phyloP scores from a whole-genome alignment of 805 yeast species.

The Clavispora fructus region DNA sequence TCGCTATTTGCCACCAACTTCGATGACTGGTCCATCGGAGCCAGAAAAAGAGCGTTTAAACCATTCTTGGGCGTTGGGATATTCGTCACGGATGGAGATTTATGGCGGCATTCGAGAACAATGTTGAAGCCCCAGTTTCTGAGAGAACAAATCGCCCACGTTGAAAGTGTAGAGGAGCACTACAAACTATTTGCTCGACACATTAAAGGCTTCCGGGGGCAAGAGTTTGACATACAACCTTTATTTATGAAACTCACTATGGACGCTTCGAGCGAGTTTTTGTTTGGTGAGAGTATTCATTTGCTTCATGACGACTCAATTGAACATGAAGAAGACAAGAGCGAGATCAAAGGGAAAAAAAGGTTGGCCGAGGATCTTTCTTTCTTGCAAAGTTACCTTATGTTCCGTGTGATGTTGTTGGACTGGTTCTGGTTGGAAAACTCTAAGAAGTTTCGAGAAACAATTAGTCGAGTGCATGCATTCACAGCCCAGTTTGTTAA shows the following conservation, averaged over 20 bases:
- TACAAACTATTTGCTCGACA: conserved; percentile 1
- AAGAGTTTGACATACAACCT: conserved; percentile 8
- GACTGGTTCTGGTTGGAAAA: conserved; percentile 7
- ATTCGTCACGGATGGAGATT: conserved; percentile 7
- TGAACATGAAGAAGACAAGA: not conserved
- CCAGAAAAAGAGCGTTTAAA: conserved; percentile 4
- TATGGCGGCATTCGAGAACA: conserved; percentile 7
- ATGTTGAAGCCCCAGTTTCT: conserved; percentile 11
- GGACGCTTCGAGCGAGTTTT: conserved; percentile 38
- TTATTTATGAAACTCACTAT: conserved; percentile 9
- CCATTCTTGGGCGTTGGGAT: conserved; percentile 11
- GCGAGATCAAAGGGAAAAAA: conserved; percentile 1
- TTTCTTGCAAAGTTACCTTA: not conserved
- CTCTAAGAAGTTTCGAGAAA: conserved; percentile 3
- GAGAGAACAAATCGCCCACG: conserved; percentile 10
- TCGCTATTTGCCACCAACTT: conserved; percentile 5
- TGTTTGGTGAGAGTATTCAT: conserved; percentile 30
- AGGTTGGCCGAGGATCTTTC: conserved; percentile 4
- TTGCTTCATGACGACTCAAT: conserved; percentile 3
- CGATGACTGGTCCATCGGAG: conserved; percentile 7
- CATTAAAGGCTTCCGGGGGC: not conserved
- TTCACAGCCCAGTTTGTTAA: conserved; percentile 6
- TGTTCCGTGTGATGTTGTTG: conserved; percentile 1
- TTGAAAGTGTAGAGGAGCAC: conserved; percentile 9
- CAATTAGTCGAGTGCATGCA: conserved; percentile 6